A percentile compares a stretch with the other conserved stretches of the same genome.
Conservation (phyloP, 2,329 filamentous ascomycete species). For the Lasiodiplodia sp. region DNA sequence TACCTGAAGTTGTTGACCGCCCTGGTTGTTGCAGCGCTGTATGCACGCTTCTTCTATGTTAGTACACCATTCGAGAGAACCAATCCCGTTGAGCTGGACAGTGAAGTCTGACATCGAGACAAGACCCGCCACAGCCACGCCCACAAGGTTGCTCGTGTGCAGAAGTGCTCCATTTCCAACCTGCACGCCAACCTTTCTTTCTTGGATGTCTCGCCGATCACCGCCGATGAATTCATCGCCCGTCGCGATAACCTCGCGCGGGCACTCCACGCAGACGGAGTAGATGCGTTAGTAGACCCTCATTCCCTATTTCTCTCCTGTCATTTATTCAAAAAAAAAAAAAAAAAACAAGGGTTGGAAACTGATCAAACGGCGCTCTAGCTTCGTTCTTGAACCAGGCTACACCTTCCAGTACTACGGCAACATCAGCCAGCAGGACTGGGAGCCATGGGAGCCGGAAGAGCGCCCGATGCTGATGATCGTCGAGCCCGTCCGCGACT, state of each 20-base stretch:
- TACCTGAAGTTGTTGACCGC: slow-evolving; percentile 8
- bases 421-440: slow-evolving; percentile 67
- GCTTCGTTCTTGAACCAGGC: slow-evolving; percentile 68
- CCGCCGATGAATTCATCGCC: slow-evolving; percentile 60
- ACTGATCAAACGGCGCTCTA: neutral
- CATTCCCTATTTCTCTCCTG: neutral
- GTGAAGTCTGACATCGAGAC: neutral
- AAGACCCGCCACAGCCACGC: slow-evolving; percentile 24
- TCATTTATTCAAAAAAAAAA: neutral
- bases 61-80: neutral
- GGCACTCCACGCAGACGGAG: slow-evolving; percentile 59
- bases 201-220: slow-evolving; percentile 59
- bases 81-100: neutral
- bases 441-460: slow-evolving; percentile 72
- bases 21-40: neutral
- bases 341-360: neutral
- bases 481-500: slow-evolving; percentile 56
- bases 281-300: slow-evolving; percentile 53
- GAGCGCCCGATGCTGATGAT: slow-evolving; percentile 70
- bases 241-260: slow-evolving; percentile 64
- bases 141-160: slow-evolving; percentile 39
- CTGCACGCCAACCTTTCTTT: slow-evolving; percentile 60
- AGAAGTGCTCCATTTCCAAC: slow-evolving; percentile 62
- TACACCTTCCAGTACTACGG: slow-evolving; percentile 71
- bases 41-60: slow-evolving; percentile 26